These are phyloP conservation scores for Trichosporon sp. DNA, from an alignment of 1,284 basidiomycete genomes.

Conservation along the genomic window DNA sequence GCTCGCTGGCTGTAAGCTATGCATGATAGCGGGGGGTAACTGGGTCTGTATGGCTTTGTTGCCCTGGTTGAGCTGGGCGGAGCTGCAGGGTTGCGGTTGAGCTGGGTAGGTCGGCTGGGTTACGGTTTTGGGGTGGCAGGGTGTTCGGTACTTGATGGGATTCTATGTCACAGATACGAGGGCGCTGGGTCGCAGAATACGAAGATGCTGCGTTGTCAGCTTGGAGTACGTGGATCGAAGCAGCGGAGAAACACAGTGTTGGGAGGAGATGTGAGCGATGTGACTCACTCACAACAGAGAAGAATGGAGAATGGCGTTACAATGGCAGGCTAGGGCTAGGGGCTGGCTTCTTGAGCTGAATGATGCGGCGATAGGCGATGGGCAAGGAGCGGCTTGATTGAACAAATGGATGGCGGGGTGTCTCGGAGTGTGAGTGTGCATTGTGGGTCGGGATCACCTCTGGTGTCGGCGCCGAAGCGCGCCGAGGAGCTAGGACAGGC, in stretches of 20 bases:
- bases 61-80: not conserved
- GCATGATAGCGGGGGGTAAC: not conserved
- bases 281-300: constrained; percentile 12
- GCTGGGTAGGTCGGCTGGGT: too few species aligned
- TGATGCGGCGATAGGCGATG: not conserved
- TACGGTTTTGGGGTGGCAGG: not conserved
- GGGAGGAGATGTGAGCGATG: too few species aligned
- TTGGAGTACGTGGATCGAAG: not conserved
- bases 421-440: too few species aligned
- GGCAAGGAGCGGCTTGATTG: not conserved
- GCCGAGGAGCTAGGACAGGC: too few species aligned
- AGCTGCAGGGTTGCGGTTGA: too few species aligned
- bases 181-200: not conserved
- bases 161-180: not conserved
- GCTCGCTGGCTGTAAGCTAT: not conserved
- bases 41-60: not conserved
- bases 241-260: not conserved
- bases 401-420: not conserved
- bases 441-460: too few species aligned
- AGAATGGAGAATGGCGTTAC: not conserved
- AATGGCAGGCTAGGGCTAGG: not conserved
- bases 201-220: not conserved
- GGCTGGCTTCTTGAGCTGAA: too few species aligned
- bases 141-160: not conserved
- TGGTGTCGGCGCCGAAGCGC: too few species aligned